Percentiles rank a stretch among this genome's conserved stretches.
Evolutionary conservation across 768 basidiomycete genomes (phyloP).

Genomic region (Tremella yokohamensis): DNA sequence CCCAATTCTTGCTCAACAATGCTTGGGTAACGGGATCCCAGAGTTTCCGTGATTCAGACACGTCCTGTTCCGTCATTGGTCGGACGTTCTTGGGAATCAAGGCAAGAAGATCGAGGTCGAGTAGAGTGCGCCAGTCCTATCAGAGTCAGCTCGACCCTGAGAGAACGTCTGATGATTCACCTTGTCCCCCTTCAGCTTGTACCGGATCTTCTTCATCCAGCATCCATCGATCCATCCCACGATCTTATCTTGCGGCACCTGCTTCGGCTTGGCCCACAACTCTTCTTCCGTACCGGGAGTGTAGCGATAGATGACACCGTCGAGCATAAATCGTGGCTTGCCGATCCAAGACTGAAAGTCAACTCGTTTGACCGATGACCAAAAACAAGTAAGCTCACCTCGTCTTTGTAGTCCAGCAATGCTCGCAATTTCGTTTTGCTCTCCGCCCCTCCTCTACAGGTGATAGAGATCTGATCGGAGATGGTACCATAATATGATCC

Average conservation of each 20-base stretch:
- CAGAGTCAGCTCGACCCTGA: background rate
- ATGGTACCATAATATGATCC: conserved; percentile 85
- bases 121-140: conserved; percentile 62
- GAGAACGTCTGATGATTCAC: conserved; percentile 37
- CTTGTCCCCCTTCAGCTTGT: conserved; percentile 57
- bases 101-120: conserved; percentile 70
- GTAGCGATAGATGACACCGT: conserved; percentile 85
- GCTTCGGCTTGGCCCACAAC: conserved; percentile 61
- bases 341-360: conserved; percentile 76
- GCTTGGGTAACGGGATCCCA: conserved; percentile 75
- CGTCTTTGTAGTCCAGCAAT: conserved; percentile 92
- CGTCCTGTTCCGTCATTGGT: conserved; percentile 71
- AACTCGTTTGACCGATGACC: no score
- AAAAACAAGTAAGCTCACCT: conserved; percentile 59
- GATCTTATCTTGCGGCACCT: conserved; percentile 73
- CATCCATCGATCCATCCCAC: conserved; percentile 82
- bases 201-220: conserved; percentile 79
- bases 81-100: conserved; percentile 80
- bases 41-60: conserved; percentile 75
- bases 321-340: conserved; percentile 73
- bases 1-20: conserved; percentile 71
- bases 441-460: conserved; percentile 65
- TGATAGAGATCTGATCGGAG: conserved; percentile 56
- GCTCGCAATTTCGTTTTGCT: conserved; percentile 63
- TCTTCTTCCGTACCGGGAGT: conserved; percentile 59